A percentile compares a stretch with the other conserved stretches of the same genome.
phyloP scores from a whole-genome alignment of 1,139 yeast genomes.

The Pichia inconspicua region DNA sequence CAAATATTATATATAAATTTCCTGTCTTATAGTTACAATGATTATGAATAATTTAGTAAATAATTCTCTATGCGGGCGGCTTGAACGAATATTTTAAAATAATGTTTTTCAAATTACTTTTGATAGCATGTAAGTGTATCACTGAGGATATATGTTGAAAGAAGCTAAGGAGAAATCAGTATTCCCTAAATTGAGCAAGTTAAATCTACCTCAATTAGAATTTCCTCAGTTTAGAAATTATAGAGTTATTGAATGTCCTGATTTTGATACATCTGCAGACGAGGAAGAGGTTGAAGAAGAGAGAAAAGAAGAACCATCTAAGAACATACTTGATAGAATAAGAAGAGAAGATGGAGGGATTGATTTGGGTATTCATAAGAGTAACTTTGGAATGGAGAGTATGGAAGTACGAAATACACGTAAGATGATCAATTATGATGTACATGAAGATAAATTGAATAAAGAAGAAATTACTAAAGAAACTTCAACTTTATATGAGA shows the following conservation, averaged over 20 bases:
- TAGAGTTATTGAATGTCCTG: conserved; percentile 19
- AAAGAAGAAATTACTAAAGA: background rate
- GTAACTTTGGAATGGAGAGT: conserved; percentile 4
- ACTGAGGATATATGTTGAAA: background rate
- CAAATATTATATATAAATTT: background rate
- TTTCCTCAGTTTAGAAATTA: conserved; percentile 14
- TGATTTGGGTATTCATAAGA: conserved; percentile 9
- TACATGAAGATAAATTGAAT: background rate
- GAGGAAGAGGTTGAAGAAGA: conserved; percentile 13
- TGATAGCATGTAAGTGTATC: too few relatives aligned
- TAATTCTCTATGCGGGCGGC: background rate
- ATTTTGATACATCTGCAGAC: conserved; percentile 17
- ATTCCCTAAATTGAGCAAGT: background rate
- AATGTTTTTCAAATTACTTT: too few relatives aligned
- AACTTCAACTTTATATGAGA: background rate
- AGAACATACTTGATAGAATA: conserved; percentile 5
- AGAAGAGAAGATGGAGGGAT: conserved; percentile 11
- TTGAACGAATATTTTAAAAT: too few relatives aligned
- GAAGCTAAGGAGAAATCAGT: background rate
- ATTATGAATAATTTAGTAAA: background rate
- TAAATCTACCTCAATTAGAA: background rate
- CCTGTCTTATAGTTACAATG: conserved; percentile 7
- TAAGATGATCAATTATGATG: conserved; percentile 10
- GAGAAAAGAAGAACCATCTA: conserved; percentile 4
- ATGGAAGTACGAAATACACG: background rate